Evolutionary conservation across 805 yeast genomes (phyloP), one percentile per base, ranked within the genome.

Genomic region (Saturnispora besseyi): DNA sequence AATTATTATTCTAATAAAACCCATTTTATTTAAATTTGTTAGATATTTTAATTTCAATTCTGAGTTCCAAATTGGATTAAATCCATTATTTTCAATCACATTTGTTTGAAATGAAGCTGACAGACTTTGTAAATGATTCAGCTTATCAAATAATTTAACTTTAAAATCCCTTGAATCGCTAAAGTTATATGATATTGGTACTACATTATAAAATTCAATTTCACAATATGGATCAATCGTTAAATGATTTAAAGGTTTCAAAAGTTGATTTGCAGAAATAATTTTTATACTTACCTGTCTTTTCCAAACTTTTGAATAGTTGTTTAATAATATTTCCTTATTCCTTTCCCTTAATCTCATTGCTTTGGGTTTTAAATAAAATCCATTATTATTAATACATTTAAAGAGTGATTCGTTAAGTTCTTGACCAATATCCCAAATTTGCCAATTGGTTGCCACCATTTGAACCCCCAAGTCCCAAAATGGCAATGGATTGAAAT

Each of bases 381-480:
- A 93, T 0, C 99, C 99, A 0, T 75, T 68, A 13, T 36, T 36
- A 22, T 36, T 36, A 18, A 75, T 64, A 46, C 78, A 78, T 37
- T 45, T 41, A 64, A 91, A 88, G 76, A 89, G 68, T 3, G 96
- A 87, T 54, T 85, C 85, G 62, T 89, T 90, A 10, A 93, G 59
- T 61, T 89, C 96, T 61, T 90, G 91, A 0, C 97, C 96, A 15
- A 80, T 51, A 61, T 93, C 99, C 62, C 79, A 83, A 0, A 93
- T 83, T 65, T 91, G 99, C 97, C 97, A 91, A 62, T 91, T 93
- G 0, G 96, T 82, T 0, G 99, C 98, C 4, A 87, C 98, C 88
- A 93, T 79, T 61, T 93, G 99, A 10, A 77, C 83, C 0, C 99
- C 99, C 44, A 76, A 70, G 45, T 73, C 73, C 99, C 99, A 93